Conservation (phyloP, 1,284 basidiomycete genomes). For the Baeospora myosura region DNA sequence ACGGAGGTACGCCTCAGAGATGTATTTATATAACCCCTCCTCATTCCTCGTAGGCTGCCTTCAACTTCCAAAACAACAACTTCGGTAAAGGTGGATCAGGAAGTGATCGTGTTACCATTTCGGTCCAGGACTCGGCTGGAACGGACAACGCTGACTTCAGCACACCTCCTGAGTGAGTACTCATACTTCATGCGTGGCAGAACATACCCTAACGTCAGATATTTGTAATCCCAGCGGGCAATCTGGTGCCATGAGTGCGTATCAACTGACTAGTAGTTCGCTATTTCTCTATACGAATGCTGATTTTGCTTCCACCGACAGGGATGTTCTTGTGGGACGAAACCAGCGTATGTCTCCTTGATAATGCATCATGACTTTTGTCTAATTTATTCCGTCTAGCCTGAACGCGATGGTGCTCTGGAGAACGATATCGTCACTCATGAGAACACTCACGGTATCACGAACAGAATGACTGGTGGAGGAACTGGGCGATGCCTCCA, state of each 20-base stretch:
- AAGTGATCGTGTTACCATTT: conserved; percentile 31
- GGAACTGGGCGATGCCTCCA: conserved; percentile 10
- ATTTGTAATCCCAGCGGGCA: conserved; percentile 23
- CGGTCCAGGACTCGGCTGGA: conserved; percentile 32
- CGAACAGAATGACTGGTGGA: conserved; percentile 13
- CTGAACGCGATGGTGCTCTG: conserved; percentile 11
- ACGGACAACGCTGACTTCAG: conserved; percentile 36
- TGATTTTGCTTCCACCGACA: not conserved
- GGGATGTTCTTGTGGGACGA: conserved; percentile 36
- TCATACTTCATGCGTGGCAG: not conserved
- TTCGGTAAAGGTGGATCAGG: conserved; percentile 31
- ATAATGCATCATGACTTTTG: too few relatives aligned
- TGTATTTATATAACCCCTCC: not conserved
- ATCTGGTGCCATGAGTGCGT: conserved; percentile 25
- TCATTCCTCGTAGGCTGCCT: conserved; percentile 15
- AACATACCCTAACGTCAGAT: conserved; percentile 1
- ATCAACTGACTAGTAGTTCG: too few relatives aligned
- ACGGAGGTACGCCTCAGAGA: conserved; percentile 17
- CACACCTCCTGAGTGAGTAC: conserved; percentile 29
- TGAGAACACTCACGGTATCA: conserved; percentile 12
- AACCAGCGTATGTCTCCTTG: conserved; percentile 19
- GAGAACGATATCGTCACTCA: conserved; percentile 13
- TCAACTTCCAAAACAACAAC: conserved; percentile 40
- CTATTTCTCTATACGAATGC: not conserved
- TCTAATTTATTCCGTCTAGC: conserved; percentile 1